Evolutionary conservation across 169 alveolate genomes (phyloP).

Genomic region (Plasmodium coatneyi): DNA sequence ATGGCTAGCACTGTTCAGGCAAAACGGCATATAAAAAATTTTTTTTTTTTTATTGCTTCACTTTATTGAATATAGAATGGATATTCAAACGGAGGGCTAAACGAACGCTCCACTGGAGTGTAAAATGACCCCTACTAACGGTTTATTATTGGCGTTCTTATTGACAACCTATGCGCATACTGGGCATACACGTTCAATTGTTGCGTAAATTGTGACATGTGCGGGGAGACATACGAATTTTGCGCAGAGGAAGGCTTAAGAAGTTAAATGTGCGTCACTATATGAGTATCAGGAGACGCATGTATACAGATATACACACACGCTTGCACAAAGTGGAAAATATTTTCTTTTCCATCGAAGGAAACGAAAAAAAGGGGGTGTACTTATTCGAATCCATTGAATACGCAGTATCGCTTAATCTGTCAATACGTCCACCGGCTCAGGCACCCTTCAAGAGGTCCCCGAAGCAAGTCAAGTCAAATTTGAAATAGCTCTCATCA

Average conservation of each 20-base stretch:
- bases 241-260: neutral
- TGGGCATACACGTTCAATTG: neutral
- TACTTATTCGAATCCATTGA: neutral
- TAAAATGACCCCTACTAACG: neutral
- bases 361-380: neutral
- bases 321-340: neutral
- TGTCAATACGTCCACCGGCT: neutral
- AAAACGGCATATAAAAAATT: neutral
- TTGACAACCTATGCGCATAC: neutral
- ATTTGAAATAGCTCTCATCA: constrained; percentile 72
- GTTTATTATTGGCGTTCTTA: neutral
- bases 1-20: constrained; percentile 12
- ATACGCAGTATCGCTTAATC: neutral
- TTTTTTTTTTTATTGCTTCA: neutral
- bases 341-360: neutral
- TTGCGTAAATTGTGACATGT: neutral
- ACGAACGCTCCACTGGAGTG: neutral
- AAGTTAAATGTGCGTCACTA: neutral
- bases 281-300: neutral
- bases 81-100: neutral
- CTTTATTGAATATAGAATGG: neutral
- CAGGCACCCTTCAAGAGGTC: neutral
- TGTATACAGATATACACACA: neutral
- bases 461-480: constrained; percentile 7
- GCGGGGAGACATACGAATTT: neutral